phyloP scores from a whole-genome alignment of 768 basidiomycete species.

The Auricularia heimuer region DNA sequence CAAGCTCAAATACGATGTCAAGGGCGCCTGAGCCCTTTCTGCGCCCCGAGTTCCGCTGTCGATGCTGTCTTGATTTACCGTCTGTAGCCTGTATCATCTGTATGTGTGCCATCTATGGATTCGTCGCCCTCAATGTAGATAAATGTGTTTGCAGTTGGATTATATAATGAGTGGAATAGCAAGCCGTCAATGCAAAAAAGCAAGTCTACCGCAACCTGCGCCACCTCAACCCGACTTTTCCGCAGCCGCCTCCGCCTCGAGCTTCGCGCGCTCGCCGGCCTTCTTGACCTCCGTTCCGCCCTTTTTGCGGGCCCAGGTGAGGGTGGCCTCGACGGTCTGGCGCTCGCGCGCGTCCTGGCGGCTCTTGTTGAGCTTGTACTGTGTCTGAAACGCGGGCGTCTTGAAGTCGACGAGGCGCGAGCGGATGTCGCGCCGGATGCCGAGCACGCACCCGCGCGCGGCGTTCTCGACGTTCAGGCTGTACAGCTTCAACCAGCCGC shows the following conservation, averaged over 20 bases:
- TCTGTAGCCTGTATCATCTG: too few relatives aligned
- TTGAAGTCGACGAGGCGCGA: not conserved
- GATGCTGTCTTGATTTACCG: not conserved
- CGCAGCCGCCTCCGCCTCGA: not conserved
- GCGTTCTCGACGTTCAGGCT: not conserved
- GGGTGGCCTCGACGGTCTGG: not conserved
- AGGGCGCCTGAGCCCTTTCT: not conserved
- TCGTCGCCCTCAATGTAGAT: too few relatives aligned
- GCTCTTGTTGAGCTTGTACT: not conserved
- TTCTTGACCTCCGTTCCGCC: not conserved
- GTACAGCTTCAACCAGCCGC: slow-evolving; percentile 1
- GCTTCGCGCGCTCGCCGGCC: not conserved
- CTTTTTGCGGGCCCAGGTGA: not conserved
- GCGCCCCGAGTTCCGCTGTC: not conserved
- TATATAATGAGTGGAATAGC: too few relatives aligned
- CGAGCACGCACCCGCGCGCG: not conserved
- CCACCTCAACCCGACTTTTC: not conserved
- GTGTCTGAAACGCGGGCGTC: not conserved
- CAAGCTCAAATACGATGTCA: not conserved
- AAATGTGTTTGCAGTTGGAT: too few relatives aligned
- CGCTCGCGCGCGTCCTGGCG: not conserved
- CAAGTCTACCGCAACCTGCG: not conserved
- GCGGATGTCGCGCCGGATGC: slow-evolving; percentile 1
- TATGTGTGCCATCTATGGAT: too few relatives aligned
- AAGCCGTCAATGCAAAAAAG: too few relatives aligned